Percentiles rank a stretch among this genome's conserved stretches.
phyloP scores from a whole-genome alignment of 73 alveolate species.

The Breviolum minutum region DNA sequence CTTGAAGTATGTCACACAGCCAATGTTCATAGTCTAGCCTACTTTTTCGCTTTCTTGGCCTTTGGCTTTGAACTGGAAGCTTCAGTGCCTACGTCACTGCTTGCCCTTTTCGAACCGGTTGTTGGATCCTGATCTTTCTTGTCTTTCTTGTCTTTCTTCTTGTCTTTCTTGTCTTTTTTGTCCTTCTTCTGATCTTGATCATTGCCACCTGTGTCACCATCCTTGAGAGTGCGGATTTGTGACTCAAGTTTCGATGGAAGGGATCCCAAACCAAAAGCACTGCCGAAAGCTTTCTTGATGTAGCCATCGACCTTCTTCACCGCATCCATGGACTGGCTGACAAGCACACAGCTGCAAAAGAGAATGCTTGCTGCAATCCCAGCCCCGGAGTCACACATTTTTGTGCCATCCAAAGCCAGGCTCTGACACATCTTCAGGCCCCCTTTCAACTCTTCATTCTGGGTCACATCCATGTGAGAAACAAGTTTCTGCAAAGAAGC shows the following conservation, averaged over 20 bases:
- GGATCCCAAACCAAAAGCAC: neutral
- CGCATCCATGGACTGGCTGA: neutral
- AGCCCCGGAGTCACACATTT: neutral
- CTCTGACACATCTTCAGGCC: neutral
- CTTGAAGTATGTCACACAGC: neutral
- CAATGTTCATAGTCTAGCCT: neutral
- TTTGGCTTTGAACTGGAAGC: neutral
- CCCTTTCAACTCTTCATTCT: neutral
- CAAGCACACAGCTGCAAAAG: neutral
- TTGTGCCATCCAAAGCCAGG: neutral
- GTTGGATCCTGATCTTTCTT: neutral
- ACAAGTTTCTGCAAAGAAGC: neutral
- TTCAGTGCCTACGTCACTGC: neutral
- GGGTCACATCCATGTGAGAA: neutral
- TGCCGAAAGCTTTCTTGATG: neutral
- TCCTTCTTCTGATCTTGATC: neutral
- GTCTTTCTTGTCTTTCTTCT: neutral
- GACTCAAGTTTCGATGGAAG: neutral
- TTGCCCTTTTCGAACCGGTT: neutral
- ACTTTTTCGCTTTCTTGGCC: neutral
- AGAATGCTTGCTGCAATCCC: neutral
- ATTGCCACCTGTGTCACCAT: neutral
- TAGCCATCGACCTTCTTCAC: neutral
- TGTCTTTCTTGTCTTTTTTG: neutral
- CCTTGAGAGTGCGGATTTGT: too few species aligned